Base-by-base conservation (phyloP, 805 yeast species). In the Candida sphagnicola region DNA sequence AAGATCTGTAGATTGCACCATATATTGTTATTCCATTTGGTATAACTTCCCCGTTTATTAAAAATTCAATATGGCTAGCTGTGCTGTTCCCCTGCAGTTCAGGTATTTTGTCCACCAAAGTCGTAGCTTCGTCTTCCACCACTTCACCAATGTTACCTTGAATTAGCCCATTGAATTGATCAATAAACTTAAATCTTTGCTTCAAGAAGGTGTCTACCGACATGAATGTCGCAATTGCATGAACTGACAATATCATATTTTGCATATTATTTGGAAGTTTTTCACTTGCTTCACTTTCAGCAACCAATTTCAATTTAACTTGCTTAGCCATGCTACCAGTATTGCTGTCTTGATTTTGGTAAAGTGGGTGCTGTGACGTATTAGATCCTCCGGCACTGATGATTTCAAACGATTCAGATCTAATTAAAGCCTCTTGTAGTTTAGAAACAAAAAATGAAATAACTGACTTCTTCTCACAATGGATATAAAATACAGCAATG, bases 321-420 rank as follows among this genome's bases (percentile, higher is more conserved):
- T 86, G 95, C 40, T 77, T 80, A 0, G 89, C 85, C 73, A 89
- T 70, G 0, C 82, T 72, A 0, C 79, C 67, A 2, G 85, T 74
- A 18, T 77, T 75, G 18, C 47, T 49, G 2, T 53, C 59, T 28
- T 40, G 37, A 24, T 41, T 37, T 21, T 32, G 39, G 32, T 34
- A 33, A 13, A 16, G 25, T 10, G 47, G 31, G 14, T 36, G 26
- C 8, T 31, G 37, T 8, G 40, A 31, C 19, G 8, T 35, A 16
- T 38, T 30, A 18, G 32, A 34, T 11, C 50, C 45, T 11, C 74
- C 85, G 51, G 77, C 61, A 0, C 76, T 67, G 1, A 74, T 56
- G 13, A 88, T 77, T 29, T 79, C 83, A 55, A 88, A 85, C 0
- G 82, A 66, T 54, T 89, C 96, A 0, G 79, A 69, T 48, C 95